A percentile compares a stretch with the other conserved stretches of the same genome.
These are phyloP conservation scores for Talaromyces trachyspermus DNA, from an alignment of 495 filamentous ascomycete genomes.

Conservation along the genomic window DNA sequence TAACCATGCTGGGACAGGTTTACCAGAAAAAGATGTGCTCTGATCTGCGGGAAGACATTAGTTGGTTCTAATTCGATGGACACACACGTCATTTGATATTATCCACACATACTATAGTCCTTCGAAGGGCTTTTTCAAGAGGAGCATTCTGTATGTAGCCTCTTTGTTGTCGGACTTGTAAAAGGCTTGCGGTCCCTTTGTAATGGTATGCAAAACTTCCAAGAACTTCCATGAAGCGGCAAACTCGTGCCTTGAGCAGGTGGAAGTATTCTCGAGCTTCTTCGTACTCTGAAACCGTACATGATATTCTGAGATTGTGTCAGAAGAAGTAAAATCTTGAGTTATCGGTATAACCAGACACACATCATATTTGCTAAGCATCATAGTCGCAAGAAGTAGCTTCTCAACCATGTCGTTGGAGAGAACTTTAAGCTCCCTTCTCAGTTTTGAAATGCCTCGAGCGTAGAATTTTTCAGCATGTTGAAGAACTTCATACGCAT, in stretches of 20 bases:
- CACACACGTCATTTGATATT: neutral
- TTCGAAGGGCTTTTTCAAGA: slow-evolving; percentile 20
- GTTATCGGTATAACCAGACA: neutral
- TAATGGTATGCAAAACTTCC: slow-evolving; percentile 9
- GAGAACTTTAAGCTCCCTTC: slow-evolving; percentile 6
- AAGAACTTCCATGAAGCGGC: neutral
- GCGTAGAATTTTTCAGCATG: slow-evolving; percentile 14
- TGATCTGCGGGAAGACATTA: slow-evolving; percentile 12
- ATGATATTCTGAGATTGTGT: neutral
- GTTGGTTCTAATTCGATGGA: neutral
- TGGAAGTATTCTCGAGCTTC: neutral
- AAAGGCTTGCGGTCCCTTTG: slow-evolving; percentile 16
- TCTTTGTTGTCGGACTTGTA: slow-evolving; percentile 16
- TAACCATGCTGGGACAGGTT: slow-evolving; percentile 15
- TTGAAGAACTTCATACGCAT: slow-evolving; percentile 8
- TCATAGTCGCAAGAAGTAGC: slow-evolving; percentile 21
- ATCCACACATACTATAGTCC: slow-evolving; percentile 2
- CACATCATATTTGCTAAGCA: slow-evolving; percentile 24
- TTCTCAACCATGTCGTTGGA: slow-evolving; percentile 21
- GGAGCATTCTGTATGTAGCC: slow-evolving; percentile 13
- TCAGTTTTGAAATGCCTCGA: slow-evolving; percentile 10
- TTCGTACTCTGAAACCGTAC: neutral
- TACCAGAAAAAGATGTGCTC: slow-evolving; percentile 6
- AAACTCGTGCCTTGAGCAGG: neutral
- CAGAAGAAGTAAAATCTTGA: neutral